Percentiles rank a stretch among this genome's conserved stretches.
Conservation (phyloP, 768 basidiomycete genomes). For the Tricholoma bakamatsutake region DNA sequence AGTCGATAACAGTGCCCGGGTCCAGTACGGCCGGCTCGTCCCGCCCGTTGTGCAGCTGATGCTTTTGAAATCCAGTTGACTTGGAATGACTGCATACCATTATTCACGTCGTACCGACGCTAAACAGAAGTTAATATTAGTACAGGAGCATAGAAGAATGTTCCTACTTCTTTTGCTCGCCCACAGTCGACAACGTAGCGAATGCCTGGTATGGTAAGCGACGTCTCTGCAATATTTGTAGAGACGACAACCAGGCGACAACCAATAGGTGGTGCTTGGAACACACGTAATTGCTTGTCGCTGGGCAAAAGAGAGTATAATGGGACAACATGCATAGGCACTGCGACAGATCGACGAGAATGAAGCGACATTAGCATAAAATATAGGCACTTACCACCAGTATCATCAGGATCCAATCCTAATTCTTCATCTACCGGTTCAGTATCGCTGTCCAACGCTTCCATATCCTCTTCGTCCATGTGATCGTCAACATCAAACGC, state of each 20-base stretch:
- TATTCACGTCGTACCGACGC: slow-evolving; percentile 78
- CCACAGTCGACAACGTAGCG: slow-evolving; percentile 98
- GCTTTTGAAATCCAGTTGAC: slow-evolving; percentile 95
- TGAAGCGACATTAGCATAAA: slow-evolving; percentile 3
- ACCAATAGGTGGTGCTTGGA: slow-evolving; percentile 75
- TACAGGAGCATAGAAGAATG: background rate
- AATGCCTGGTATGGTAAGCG: slow-evolving; percentile 93
- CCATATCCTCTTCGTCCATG: slow-evolving; percentile 58
- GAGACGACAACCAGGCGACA: slow-evolving; percentile 88
- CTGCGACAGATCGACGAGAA: slow-evolving; percentile 31
- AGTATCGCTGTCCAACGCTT: slow-evolving; percentile 70
- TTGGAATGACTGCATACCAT: slow-evolving; percentile 87
- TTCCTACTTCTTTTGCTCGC: slow-evolving; percentile 76
- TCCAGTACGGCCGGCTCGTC: slow-evolving; percentile 95
- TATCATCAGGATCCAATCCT: slow-evolving; percentile 57
- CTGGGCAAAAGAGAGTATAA: slow-evolving; percentile 89
- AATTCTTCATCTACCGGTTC: slow-evolving; percentile 55
- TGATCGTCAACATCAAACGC: slow-evolving; percentile 66
- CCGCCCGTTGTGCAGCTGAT: slow-evolving; percentile 89
- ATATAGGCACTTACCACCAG: slow-evolving; percentile 45
- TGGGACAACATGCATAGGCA: slow-evolving; percentile 91
- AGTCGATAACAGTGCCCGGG: slow-evolving; percentile 98
- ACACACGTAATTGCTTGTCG: slow-evolving; percentile 94
- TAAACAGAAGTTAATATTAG: slow-evolving; percentile 22
- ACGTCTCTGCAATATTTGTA: slow-evolving; percentile 96